Percentiles rank a stretch among this genome's conserved stretches.
phyloP scores from a whole-genome alignment of 2,329 filamentous ascomycete genomes.

The Hymenoscyphus albidus region DNA sequence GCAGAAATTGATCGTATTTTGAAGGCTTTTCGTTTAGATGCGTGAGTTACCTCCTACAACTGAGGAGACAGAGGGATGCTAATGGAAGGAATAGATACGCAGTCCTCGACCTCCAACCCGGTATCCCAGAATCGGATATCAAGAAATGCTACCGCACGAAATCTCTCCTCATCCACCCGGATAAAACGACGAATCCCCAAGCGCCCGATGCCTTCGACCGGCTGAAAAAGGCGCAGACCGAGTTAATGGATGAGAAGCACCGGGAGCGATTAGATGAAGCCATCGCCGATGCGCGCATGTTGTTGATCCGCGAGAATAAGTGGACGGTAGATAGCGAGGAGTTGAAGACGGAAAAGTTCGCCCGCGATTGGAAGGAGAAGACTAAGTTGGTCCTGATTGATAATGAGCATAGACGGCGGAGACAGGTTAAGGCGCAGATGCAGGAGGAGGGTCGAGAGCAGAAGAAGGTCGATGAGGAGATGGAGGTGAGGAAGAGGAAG shows the following conservation, averaged over 20 bases:
- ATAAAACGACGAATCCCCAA: conserved; percentile 88
- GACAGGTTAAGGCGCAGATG: conserved; percentile 90
- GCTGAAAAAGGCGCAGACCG: conserved; percentile 88
- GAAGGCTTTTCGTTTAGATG: conserved; percentile 78
- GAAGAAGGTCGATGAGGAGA: conserved; percentile 78
- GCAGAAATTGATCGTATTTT: conserved; percentile 93
- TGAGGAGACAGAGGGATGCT: background rate
- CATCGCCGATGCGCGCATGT: conserved; percentile 91
- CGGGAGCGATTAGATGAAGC: conserved; percentile 85
- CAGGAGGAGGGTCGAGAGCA: conserved; percentile 92
- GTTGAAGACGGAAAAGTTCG: conserved; percentile 78
- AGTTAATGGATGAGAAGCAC: conserved; percentile 91
- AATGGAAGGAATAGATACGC: conserved; percentile 60
- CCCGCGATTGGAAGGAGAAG: conserved; percentile 84
- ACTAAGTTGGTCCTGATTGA: conserved; percentile 86
- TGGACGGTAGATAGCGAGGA: conserved; percentile 87
- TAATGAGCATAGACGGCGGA: conserved; percentile 77
- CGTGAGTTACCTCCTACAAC: conserved; percentile 42
- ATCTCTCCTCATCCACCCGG: conserved; percentile 97
- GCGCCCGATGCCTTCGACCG: conserved; percentile 96
- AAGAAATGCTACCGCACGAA: conserved; percentile 92
- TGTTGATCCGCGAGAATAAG: conserved; percentile 90
- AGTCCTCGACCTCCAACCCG: conserved; percentile 91
- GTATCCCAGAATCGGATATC: conserved; percentile 93
- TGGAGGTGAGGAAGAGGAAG: conserved; percentile 77